Conservation (phyloP, 176 grass and related monocot species). For the Microstegium vimineum region DNA sequence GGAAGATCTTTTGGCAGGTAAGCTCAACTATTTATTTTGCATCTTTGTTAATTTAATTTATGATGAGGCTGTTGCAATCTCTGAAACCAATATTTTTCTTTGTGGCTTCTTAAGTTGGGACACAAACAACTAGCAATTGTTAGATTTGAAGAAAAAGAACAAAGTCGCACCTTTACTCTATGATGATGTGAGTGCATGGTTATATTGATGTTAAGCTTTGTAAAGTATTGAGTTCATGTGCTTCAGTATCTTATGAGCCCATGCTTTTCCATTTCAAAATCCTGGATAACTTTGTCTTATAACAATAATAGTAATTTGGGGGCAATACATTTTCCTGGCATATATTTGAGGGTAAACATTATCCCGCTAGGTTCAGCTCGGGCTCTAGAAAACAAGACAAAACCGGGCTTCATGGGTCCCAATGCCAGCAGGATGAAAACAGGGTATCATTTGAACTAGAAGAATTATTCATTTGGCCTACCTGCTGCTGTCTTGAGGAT, state of each 20-base stretch:
- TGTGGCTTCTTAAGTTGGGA: not conserved
- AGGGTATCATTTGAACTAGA: not conserved
- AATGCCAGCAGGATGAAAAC: not conserved
- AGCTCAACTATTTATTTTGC: not conserved
- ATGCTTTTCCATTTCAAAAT: not conserved
- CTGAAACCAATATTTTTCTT: not conserved
- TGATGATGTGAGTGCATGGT: not conserved
- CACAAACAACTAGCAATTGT: not conserved
- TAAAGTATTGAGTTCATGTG: not conserved
- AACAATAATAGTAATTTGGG: not conserved
- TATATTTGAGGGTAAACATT: not conserved
- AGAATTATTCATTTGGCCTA: not conserved
- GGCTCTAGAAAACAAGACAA: not conserved
- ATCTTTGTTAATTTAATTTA: not conserved
- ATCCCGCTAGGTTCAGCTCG: not conserved
- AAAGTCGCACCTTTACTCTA: not conserved
- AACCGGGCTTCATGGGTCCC: not conserved
- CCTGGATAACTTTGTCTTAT: not conserved
- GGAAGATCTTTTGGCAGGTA: conserved; percentile 67
- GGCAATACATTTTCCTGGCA: not conserved
- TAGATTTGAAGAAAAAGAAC: not conserved
- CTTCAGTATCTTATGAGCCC: not conserved
- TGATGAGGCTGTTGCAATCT: not conserved
- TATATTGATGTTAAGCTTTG: not conserved
- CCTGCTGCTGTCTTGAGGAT: not conserved